Conservation (phyloP, 2,329 filamentous ascomycete species). For the Cladosporium colombiae region DNA sequence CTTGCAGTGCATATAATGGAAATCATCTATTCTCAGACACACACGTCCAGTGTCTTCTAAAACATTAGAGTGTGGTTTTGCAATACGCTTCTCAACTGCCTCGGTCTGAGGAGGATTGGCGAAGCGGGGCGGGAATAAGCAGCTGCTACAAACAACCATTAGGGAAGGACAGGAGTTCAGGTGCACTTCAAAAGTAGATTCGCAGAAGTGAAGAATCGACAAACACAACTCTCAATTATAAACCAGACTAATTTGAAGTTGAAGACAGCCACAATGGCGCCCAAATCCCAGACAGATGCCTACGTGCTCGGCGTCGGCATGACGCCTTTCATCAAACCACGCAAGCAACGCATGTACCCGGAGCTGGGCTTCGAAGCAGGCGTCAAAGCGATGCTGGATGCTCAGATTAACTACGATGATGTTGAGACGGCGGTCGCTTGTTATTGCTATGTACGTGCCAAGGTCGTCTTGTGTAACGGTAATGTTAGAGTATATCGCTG, state of each 20-base stretch:
- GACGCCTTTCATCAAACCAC: constrained; percentile 98
- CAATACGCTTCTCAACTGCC: background rate
- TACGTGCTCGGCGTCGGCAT: constrained; percentile 97
- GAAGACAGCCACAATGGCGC: background rate
- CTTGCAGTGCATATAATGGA: background rate
- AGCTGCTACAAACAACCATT: background rate
- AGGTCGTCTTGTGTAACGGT: too few species aligned
- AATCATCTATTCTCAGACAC: background rate
- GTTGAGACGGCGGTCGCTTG: constrained; percentile 92
- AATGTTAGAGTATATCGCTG: too few species aligned
- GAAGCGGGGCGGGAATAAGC: constrained; percentile 3
- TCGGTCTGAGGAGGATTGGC: constrained; percentile 1
- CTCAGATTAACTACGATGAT: constrained; percentile 92
- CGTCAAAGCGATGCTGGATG: constrained; percentile 80
- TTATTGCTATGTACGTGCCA: constrained; percentile 79
- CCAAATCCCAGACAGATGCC: constrained; percentile 37
- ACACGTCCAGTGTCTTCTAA: background rate
- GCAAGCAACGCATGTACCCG: constrained; percentile 89
- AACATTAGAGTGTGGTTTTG: background rate
- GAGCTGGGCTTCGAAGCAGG: constrained; percentile 92
- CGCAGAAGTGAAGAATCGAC: background rate
- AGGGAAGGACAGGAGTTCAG: background rate
- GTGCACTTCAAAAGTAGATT: background rate
- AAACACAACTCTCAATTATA: too few species aligned
- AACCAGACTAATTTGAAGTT: too few species aligned